Conservation (phyloP, 495 filamentous ascomycete genomes). For the Rostrohypoxylon terebratum region DNA sequence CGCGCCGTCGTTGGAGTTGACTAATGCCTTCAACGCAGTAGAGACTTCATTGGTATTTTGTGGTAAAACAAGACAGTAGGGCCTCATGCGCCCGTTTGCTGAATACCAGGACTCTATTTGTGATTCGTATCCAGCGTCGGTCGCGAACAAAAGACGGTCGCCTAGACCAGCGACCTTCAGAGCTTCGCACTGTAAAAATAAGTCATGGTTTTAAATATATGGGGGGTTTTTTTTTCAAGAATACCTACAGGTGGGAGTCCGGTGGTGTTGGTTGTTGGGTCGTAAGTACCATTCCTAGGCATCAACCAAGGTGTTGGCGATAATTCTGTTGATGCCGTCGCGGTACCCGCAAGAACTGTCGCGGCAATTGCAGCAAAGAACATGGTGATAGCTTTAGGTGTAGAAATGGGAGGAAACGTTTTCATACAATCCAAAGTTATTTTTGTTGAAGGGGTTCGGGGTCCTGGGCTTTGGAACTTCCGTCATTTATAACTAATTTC, state of each 20-base stretch:
- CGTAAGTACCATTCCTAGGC: slow-evolving; percentile 1
- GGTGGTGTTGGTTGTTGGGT: slow-evolving; percentile 6
- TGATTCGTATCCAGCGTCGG: slow-evolving; percentile 39
- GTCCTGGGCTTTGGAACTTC: no score
- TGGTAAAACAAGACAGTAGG: slow-evolving; percentile 57
- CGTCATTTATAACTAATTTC: no score
- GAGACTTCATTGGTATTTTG: slow-evolving; percentile 53
- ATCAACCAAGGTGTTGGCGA: slow-evolving; percentile 5
- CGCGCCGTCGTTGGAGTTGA: slow-evolving; percentile 47
- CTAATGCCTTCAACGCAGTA: slow-evolving; percentile 47
- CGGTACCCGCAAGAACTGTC: background rate
- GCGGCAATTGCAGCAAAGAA: background rate
- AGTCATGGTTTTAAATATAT: background rate
- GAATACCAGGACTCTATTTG: slow-evolving; percentile 58
- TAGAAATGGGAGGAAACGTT: background rate
- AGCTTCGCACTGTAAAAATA: slow-evolving; percentile 41
- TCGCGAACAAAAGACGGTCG: slow-evolving; percentile 40
- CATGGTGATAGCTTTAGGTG: background rate
- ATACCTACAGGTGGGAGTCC: slow-evolving; percentile 23
- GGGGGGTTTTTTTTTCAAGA: background rate
- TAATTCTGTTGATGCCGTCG: slow-evolving; percentile 8
- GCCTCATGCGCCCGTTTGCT: slow-evolving; percentile 51
- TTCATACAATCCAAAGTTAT: background rate
- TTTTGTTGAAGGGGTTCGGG: background rate
- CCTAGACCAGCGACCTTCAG: slow-evolving; percentile 40